Evolutionary conservation across 345 rosid genomes (phyloP).

Genomic region (Nasturtium officinale): DNA sequence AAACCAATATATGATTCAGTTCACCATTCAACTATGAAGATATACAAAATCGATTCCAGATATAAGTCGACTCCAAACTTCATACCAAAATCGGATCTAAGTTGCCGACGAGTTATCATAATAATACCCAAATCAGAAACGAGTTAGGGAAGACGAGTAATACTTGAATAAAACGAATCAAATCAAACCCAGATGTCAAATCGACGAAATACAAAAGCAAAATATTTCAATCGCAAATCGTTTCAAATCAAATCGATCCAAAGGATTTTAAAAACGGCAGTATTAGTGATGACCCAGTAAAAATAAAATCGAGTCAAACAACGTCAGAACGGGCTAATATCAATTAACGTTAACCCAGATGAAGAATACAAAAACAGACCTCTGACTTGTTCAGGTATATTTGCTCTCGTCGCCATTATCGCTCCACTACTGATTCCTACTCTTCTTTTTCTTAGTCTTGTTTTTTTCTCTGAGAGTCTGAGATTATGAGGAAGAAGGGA

Average conservation of each 20-base stretch:
- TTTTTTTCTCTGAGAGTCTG: conserved; percentile 34
- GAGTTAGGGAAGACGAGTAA: conserved; percentile 4
- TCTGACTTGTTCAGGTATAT: conserved; percentile 41
- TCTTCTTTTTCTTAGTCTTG: conserved; percentile 11
- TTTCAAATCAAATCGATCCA: background rate
- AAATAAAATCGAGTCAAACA: background rate
- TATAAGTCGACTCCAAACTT: background rate
- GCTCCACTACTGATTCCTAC: conserved; percentile 2
- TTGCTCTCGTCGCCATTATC: conserved; percentile 43
- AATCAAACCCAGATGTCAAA: conserved; percentile 13
- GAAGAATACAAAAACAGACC: conserved; percentile 12
- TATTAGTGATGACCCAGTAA: background rate
- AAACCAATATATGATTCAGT: background rate
- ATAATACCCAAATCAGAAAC: background rate
- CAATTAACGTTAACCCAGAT: background rate
- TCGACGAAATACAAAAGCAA: background rate
- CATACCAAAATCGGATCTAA: background rate
- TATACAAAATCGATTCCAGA: background rate
- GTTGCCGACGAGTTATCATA: background rate
- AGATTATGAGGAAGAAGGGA: conserved; percentile 14
- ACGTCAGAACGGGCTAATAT: background rate
- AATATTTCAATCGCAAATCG: background rate
- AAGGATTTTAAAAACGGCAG: background rate
- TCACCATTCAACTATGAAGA: background rate
- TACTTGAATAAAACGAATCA: background rate